Conservation (phyloP, 345 rosid species). For the Sisymbrium altissimum region DNA sequence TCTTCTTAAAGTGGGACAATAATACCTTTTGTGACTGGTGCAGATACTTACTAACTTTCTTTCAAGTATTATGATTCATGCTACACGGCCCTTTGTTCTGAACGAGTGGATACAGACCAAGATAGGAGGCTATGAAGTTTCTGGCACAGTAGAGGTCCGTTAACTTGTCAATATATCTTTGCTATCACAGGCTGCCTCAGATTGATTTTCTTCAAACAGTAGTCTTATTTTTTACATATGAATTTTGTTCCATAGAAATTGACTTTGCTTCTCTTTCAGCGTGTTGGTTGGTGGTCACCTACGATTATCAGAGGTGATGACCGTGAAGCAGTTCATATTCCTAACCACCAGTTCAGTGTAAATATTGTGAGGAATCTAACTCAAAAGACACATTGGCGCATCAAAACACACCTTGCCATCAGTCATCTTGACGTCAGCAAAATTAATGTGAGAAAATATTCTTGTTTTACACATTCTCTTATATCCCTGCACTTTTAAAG, state of each 20-base stretch:
- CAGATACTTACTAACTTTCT: constrained; percentile 96
- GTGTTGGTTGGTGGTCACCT: constrained; percentile 99
- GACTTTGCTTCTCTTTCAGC: constrained; percentile 41
- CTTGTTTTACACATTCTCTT: neutral
- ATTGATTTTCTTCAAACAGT: neutral
- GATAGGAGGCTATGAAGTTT: constrained; percentile 93
- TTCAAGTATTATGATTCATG: constrained; percentile 89
- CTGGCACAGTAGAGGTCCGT: constrained; percentile 98
- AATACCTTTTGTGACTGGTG: constrained; percentile 23
- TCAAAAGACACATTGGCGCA: constrained; percentile 97
- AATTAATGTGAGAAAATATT: constrained; percentile 59
- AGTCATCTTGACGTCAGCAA: constrained; percentile 90
- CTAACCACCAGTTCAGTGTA: constrained; percentile 85
- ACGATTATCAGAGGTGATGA: constrained; percentile 94
- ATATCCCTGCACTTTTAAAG: neutral
- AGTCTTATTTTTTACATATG: neutral
- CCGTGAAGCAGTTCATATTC: constrained; percentile 96
- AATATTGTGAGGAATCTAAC: constrained; percentile 91
- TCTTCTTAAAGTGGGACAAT: neutral
- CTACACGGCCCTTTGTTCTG: constrained; percentile 80
- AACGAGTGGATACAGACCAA: constrained; percentile 97
- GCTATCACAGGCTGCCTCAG: neutral
- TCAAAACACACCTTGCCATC: constrained; percentile 83
- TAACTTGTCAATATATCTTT: neutral
- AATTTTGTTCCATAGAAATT: constrained; percentile 6